Evolutionary conservation across 176 grass and related monocot genomes (phyloP).

Genomic region (Aegilops sharonensis): DNA sequence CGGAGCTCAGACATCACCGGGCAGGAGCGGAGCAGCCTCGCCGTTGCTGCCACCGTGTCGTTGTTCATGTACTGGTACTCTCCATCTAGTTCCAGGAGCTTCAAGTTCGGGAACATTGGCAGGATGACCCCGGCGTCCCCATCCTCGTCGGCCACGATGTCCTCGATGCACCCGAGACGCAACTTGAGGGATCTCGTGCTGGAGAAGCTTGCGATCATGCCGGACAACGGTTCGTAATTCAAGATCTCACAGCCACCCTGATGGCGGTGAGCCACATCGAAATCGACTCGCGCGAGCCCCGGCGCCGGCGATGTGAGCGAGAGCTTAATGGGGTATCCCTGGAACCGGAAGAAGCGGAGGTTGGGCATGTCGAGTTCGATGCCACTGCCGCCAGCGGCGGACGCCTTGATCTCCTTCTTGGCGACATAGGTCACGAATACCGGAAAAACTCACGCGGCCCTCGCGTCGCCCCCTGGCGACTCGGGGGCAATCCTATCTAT

Average conservation of each 20-base stretch:
- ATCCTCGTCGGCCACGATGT: not conserved
- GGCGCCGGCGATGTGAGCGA: not conserved
- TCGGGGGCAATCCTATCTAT: too few relatives aligned
- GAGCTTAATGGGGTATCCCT: not conserved
- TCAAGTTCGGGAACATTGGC: not conserved
- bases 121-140: not conserved
- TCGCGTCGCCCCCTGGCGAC: too few relatives aligned
- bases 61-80: not conserved
- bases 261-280: not conserved
- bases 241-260: not conserved
- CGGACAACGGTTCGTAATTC: not conserved
- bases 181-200: not conserved
- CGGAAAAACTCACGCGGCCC: too few relatives aligned
- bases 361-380: constrained; percentile 4
- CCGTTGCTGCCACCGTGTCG: not conserved
- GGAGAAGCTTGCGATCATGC: not conserved
- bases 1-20: not conserved
- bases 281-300: not conserved
- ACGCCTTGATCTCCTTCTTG: not conserved
- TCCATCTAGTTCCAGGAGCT: not conserved
- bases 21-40: not conserved
- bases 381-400: not conserved
- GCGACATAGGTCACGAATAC: too few relatives aligned
- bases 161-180: not conserved
- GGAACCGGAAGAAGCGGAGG: not conserved